Evolutionary conservation across 495 filamentous ascomycete genomes (phyloP).

Genomic region (Acidomyces sp.): DNA sequence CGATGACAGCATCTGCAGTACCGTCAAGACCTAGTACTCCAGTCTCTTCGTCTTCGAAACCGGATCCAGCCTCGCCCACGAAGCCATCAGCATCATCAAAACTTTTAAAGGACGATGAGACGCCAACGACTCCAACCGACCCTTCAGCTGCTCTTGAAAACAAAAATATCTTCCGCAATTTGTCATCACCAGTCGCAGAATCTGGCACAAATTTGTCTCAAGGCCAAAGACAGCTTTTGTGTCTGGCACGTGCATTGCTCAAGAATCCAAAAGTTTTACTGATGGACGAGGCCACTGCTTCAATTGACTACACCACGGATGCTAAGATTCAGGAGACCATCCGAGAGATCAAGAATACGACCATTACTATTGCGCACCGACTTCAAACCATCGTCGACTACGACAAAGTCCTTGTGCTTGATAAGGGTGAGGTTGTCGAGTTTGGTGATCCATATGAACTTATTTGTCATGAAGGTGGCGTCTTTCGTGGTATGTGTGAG

Average conservation of each 20-base stretch:
- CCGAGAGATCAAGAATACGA: slow-evolving; percentile 69
- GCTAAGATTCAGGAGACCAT: slow-evolving; percentile 92
- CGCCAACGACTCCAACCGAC: background rate
- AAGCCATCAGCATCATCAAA: slow-evolving; percentile 16
- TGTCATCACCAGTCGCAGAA: slow-evolving; percentile 73
- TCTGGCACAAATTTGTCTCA: slow-evolving; percentile 94
- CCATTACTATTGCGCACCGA: slow-evolving; percentile 96
- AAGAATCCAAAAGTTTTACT: slow-evolving; percentile 84
- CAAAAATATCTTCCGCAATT: slow-evolving; percentile 87
- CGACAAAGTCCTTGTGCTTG: slow-evolving; percentile 93
- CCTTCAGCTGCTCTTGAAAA: slow-evolving; percentile 38
- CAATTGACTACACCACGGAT: slow-evolving; percentile 94
- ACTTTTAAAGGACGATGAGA: no score
- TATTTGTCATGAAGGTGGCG: slow-evolving; percentile 50
- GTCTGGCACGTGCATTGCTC: slow-evolving; percentile 84
- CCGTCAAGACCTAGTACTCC: slow-evolving; percentile 24
- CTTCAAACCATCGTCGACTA: slow-evolving; percentile 95
- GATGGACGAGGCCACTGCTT: slow-evolving; percentile 98
- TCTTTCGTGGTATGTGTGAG: slow-evolving; percentile 87
- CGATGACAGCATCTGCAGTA: slow-evolving; percentile 35
- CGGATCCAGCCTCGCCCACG: slow-evolving; percentile 24
- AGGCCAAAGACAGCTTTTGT: slow-evolving; percentile 89
- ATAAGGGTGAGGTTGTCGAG: slow-evolving; percentile 78
- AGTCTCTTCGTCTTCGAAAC: slow-evolving; percentile 32
- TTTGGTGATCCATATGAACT: slow-evolving; percentile 77